Evolutionary conservation across 2,329 filamentous ascomycete genomes (phyloP).

Genomic region (Plenodomus lindquistii): DNA sequence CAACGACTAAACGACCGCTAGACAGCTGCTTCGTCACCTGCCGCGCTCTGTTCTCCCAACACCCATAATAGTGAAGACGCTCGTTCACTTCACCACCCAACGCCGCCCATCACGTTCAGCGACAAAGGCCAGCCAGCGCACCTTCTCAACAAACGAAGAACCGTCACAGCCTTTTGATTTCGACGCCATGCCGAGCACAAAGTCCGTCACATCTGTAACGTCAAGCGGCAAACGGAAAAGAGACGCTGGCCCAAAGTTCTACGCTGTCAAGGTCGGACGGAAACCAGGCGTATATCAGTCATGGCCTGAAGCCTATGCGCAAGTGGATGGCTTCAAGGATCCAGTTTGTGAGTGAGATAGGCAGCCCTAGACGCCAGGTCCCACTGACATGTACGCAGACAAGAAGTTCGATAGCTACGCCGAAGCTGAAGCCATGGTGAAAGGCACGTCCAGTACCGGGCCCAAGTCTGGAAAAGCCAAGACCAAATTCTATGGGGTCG

Average conservation of each 20-base stretch:
- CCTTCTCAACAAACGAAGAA: constrained; percentile 4
- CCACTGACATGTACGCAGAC: constrained; percentile 63
- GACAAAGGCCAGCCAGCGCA: not conserved
- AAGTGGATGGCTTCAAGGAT: constrained; percentile 61
- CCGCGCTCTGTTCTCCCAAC: too few species aligned
- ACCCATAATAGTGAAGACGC: not conserved
- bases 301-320: constrained; percentile 65
- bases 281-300: constrained; percentile 65
- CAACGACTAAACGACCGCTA: too few species aligned
- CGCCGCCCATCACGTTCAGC: not conserved
- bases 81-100: not conserved
- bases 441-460: constrained; percentile 54
- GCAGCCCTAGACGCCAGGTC: too few species aligned
- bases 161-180: constrained; percentile 4
- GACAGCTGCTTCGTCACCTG: too few species aligned
- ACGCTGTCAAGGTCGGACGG: constrained; percentile 65
- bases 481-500: constrained; percentile 64
- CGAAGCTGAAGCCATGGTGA: constrained; percentile 80
- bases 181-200: constrained; percentile 22
- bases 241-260: constrained; percentile 58
- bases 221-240: constrained; percentile 60
- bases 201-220: constrained; percentile 29
- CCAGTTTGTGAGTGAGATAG: constrained; percentile 43
- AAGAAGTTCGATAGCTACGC: constrained; percentile 75
- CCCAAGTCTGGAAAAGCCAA: constrained; percentile 48